phyloP scores from a whole-genome alignment of 2,329 filamentous ascomycete genomes.

The Chalaropsis thielavioides region DNA sequence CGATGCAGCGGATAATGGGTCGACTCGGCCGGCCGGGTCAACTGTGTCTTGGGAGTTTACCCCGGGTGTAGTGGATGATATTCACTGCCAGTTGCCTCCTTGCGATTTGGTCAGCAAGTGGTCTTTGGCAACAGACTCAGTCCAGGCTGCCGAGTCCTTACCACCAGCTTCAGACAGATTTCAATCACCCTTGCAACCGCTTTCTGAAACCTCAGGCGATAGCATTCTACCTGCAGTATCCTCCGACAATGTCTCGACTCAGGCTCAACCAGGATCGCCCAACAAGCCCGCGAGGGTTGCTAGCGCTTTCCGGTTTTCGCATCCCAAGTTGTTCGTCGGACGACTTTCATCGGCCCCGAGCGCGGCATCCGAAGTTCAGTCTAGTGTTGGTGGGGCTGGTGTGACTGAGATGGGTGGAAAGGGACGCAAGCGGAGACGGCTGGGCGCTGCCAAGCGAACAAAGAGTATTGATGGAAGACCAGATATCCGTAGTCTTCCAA shows the following conservation, averaged over 20 bases:
- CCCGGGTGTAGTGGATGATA: neutral
- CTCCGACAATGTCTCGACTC: neutral
- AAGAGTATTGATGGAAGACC: conserved; percentile 4
- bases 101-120: neutral
- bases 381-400: neutral
- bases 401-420: neutral
- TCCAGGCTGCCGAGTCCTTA: neutral
- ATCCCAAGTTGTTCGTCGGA: conserved; percentile 13
- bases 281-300: neutral
- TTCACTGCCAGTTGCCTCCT: neutral
- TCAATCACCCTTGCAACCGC: neutral
- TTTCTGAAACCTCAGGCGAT: neutral
- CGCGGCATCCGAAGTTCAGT: neutral
- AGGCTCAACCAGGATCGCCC: neutral
- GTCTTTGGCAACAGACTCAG: neutral
- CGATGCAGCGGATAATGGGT: conserved; percentile 3
- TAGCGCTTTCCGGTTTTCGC: conserved; percentile 4
- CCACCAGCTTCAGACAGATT: neutral
- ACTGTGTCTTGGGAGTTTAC: neutral
- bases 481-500: conserved; percentile 14
- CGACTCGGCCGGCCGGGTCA: neutral
- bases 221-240: neutral
- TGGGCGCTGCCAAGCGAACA: neutral
- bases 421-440: neutral
- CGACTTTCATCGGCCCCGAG: conserved; percentile 6